Conservation (phyloP, 192 early-diverging fungal species). For the Chytriomyces hyalinus region DNA sequence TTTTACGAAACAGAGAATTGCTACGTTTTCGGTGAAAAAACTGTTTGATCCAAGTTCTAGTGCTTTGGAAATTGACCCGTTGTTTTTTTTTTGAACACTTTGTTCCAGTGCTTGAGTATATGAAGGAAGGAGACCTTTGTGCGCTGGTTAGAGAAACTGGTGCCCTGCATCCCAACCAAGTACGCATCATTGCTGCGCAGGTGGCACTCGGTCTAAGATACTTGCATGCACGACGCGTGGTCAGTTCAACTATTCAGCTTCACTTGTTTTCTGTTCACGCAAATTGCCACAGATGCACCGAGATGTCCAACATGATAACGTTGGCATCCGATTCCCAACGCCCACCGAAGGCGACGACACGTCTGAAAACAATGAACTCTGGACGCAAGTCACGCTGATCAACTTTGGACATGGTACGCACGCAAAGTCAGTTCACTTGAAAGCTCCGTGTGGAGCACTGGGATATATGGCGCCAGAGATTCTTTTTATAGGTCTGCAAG, state of each 20-base stretch:
- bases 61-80: too few relatives aligned
- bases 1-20: constrained; percentile 78
- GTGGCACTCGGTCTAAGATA: constrained; percentile 84
- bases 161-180: neutral
- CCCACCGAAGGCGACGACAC: constrained; percentile 24
- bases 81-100: constrained; percentile 51
- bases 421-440: constrained; percentile 46
- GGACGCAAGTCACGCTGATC: constrained; percentile 15
- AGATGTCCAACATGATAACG: constrained; percentile 94
- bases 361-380: neutral
- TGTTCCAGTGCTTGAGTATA: constrained; percentile 74
- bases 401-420: constrained; percentile 17
- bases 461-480: constrained; percentile 93
- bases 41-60: too few relatives aligned
- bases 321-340: constrained; percentile 64
- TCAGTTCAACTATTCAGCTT: neutral
- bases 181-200: constrained; percentile 82
- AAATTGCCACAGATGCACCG: constrained; percentile 41
- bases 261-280: too few relatives aligned
- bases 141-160: constrained; percentile 48
- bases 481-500: constrained; percentile 51
- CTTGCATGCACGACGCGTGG: constrained; percentile 77
- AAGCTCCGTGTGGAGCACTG: constrained; percentile 90
- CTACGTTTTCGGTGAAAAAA: constrained; percentile 67
- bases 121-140: constrained; percentile 89